Percentiles rank a stretch among this genome's conserved stretches.
These are phyloP conservation scores for Monilinia fructicola DNA, from an alignment of 2,329 filamentous ascomycete genomes.

Conservation along the genomic window DNA sequence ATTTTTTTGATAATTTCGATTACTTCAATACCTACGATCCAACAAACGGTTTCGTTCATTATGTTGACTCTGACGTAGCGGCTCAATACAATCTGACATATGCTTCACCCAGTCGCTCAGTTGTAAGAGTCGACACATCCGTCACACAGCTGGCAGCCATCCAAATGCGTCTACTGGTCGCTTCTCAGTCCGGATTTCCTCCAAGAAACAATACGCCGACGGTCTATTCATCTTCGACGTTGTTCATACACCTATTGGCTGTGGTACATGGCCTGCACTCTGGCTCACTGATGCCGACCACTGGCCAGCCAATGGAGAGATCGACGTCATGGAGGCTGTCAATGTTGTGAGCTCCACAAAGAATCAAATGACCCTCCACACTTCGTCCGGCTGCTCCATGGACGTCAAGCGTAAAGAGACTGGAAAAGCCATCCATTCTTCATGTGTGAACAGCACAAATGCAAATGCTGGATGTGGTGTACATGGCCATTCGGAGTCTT, in stretches of 20 bases:
- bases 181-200: slow-evolving; percentile 54
- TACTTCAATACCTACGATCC: slow-evolving; percentile 48
- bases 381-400: slow-evolving; percentile 46
- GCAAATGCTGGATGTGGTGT: slow-evolving; percentile 46
- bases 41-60: slow-evolving; percentile 48
- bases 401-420: slow-evolving; percentile 47
- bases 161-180: slow-evolving; percentile 52
- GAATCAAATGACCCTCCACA: slow-evolving; percentile 51
- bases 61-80: slow-evolving; percentile 39
- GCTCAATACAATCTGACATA: slow-evolving; percentile 60
- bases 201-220: slow-evolving; percentile 52
- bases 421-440: slow-evolving; percentile 48
- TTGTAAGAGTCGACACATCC: slow-evolving; percentile 61
- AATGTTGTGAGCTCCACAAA: slow-evolving; percentile 44
- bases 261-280: slow-evolving; percentile 56
- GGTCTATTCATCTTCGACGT: slow-evolving; percentile 60
- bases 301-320: slow-evolving; percentile 62
- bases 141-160: slow-evolving; percentile 51
- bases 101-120: slow-evolving; percentile 52
- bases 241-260: slow-evolving; percentile 57
- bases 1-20: slow-evolving; percentile 48
- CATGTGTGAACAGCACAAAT: slow-evolving; percentile 47
- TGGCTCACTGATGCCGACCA: slow-evolving; percentile 62
- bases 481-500: slow-evolving; percentile 46
- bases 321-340: slow-evolving; percentile 54